Evolutionary conservation across 768 basidiomycete genomes (phyloP).

Genomic region (Tulasnella sp.): DNA sequence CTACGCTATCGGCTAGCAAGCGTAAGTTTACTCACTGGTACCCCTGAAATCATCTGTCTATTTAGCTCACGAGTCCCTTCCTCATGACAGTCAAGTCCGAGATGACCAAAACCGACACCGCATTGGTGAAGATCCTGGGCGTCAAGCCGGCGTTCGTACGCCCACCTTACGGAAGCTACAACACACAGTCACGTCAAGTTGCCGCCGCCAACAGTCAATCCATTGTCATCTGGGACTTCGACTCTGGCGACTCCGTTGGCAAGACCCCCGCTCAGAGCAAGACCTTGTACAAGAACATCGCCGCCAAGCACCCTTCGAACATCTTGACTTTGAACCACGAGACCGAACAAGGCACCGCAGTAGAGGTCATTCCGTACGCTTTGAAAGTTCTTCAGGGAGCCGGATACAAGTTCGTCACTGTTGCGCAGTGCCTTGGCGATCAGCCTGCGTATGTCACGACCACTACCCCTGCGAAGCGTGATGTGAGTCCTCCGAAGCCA

Average conservation of each 20-base stretch:
- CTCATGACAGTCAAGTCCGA: background rate
- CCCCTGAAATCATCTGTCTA: background rate
- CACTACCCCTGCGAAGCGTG: background rate
- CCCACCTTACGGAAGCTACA: constrained; percentile 12
- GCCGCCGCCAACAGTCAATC: background rate
- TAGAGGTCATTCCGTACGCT: background rate
- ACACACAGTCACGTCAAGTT: background rate
- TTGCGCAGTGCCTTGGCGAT: background rate
- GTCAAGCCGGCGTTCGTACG: constrained; percentile 9
- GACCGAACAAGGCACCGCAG: background rate
- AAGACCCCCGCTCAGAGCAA: background rate
- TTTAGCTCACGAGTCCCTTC: background rate
- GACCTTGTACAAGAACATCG: background rate
- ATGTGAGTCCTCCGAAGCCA: background rate
- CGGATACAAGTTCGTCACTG: background rate
- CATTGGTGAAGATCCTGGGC: constrained; percentile 8
- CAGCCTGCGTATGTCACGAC: background rate
- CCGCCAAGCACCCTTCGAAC: constrained; percentile 7
- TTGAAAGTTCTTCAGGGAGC: background rate
- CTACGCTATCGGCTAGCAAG: background rate
- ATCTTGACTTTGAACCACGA: constrained; percentile 17
- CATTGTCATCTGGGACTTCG: constrained; percentile 14
- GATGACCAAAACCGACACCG: background rate
- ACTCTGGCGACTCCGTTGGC: constrained; percentile 12
- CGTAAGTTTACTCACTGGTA: background rate